Evolutionary conservation across 129 eudicot species (phyloP), one percentile per base, ranked within the genome.

Genomic region (Scalesia atractyloides): DNA sequence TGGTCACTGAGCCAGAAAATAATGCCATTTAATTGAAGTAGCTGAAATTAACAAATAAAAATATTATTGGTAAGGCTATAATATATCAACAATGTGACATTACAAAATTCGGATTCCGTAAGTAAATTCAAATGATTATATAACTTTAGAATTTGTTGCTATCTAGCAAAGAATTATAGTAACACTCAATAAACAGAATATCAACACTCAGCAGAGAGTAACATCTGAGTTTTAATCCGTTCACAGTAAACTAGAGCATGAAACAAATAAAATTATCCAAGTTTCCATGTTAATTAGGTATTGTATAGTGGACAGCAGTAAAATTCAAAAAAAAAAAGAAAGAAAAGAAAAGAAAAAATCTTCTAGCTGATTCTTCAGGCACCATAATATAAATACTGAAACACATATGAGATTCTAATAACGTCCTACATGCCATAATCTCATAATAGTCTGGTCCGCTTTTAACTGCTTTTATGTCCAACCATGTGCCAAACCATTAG

Each of bases 1-100:
- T 43, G 44, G 66, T 13, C 14, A 62, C 36, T 0, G 60, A 44
- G 26, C 44, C 53, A 71, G 44, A 64, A 30, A 43, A 14, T 64
- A 64, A 63, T 0, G 77, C 68, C 82, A 78, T 78, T 64, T 20
- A 33, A 52, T 36, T 44, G 62, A 72, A 64, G 44, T 53, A 66
- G 52, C 79, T 75, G 79, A 60, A 66, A 54, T 24, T 39, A 26
- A 75, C 19, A 74, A 19, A 26, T 52, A 11, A 52, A 53, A 20
- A 19, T 56, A 39, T 60, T 12, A 60, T 6, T 30, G 11, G 30
- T 13, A 26, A 2, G 30, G 43, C 18, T 33, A 26, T 30, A 24
- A 26, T 24, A 58, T 58, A 9, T 11, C 5, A 24, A 56, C 13
- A 19, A 19, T 2, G 9, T 18, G 16, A 57, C 37, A 20, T 57